Percentiles rank a stretch among this genome's conserved stretches.
phyloP scores from a whole-genome alignment of 1,284 basidiomycete genomes.

The Naganishia liquefaciens region DNA sequence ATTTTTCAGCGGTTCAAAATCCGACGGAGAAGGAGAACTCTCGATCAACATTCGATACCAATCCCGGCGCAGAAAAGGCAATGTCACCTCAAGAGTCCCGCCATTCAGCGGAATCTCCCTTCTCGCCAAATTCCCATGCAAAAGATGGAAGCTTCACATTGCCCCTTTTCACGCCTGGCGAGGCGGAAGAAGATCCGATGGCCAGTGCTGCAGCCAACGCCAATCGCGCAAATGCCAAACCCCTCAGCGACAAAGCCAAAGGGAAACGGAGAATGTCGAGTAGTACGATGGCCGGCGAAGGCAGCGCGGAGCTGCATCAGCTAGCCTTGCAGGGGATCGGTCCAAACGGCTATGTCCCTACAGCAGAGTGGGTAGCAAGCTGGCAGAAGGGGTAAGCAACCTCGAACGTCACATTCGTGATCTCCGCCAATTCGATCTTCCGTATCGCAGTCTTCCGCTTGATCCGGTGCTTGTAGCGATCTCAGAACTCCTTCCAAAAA shows the following conservation, averaged over 20 bases:
- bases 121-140: neutral
- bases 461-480: slow-evolving; percentile 80
- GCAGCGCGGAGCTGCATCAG: slow-evolving; percentile 60
- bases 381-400: slow-evolving; percentile 55
- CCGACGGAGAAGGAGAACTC: slow-evolving; percentile 13
- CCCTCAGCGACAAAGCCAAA: slow-evolving; percentile 61
- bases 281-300: slow-evolving; percentile 11
- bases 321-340: slow-evolving; percentile 69
- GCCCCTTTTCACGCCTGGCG: slow-evolving; percentile 39
- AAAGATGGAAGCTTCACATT: slow-evolving; percentile 18
- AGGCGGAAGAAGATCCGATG: slow-evolving; percentile 38
- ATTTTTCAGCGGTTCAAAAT: slow-evolving; percentile 19
- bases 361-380: slow-evolving; percentile 81
- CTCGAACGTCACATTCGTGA: neutral
- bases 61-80: slow-evolving; percentile 51
- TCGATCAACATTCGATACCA: slow-evolving; percentile 22
- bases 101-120: neutral
- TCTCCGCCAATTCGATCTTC: neutral
- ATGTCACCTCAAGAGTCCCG: slow-evolving; percentile 36
- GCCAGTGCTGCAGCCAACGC: slow-evolving; percentile 28
- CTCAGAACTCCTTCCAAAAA: slow-evolving; percentile 78
- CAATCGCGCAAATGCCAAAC: slow-evolving; percentile 13
- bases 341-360: slow-evolving; percentile 84
- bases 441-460: slow-evolving; percentile 61
- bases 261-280: slow-evolving; percentile 72